phyloP scores from a whole-genome alignment of 768 basidiomycete species.

The Pulveroboletus sp. region DNA sequence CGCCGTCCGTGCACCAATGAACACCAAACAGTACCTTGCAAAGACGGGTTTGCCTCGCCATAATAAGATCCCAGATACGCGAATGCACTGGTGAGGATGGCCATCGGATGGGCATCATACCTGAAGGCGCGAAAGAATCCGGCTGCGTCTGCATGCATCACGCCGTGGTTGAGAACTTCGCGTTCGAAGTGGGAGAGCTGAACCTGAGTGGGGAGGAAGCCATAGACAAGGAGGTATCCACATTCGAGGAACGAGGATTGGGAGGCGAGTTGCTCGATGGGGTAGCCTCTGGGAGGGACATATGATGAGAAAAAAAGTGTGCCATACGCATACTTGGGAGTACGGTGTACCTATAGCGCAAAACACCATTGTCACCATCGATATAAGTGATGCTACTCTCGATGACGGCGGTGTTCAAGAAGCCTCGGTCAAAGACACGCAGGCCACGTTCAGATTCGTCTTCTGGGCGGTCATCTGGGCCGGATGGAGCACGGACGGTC shows the following conservation, averaged over 20 bases:
- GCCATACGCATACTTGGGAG: not conserved
- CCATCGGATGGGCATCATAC: conserved; percentile 91
- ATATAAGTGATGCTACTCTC: conserved; percentile 84
- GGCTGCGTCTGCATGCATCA: conserved; percentile 63
- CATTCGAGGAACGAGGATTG: conserved; percentile 76
- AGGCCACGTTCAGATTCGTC: conserved; percentile 81
- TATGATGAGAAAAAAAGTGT: not conserved
- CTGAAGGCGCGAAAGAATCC: conserved; percentile 71
- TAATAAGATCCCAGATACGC: conserved; percentile 88
- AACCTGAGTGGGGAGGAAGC: conserved; percentile 59
- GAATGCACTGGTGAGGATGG: conserved; percentile 82
- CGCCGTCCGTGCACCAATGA: not conserved
- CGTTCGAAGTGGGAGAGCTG: conserved; percentile 63
- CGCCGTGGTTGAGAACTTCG: conserved; percentile 76
- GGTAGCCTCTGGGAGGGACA: conserved; percentile 62
- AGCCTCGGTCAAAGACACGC: conserved; percentile 74
- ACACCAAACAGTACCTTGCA: conserved; percentile 51
- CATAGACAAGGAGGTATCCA: conserved; percentile 87
- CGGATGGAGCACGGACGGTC: conserved; percentile 54
- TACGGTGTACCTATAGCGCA: conserved; percentile 62
- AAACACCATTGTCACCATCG: conserved; percentile 81
- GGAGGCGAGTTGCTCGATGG: conserved; percentile 85
- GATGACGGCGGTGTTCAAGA: conserved; percentile 78
- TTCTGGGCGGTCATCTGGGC: conserved; percentile 64
- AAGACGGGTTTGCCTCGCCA: conserved; percentile 80